Conservation (phyloP, 495 filamentous ascomycete species). For the Podospora bellae-mahoneyi region DNA sequence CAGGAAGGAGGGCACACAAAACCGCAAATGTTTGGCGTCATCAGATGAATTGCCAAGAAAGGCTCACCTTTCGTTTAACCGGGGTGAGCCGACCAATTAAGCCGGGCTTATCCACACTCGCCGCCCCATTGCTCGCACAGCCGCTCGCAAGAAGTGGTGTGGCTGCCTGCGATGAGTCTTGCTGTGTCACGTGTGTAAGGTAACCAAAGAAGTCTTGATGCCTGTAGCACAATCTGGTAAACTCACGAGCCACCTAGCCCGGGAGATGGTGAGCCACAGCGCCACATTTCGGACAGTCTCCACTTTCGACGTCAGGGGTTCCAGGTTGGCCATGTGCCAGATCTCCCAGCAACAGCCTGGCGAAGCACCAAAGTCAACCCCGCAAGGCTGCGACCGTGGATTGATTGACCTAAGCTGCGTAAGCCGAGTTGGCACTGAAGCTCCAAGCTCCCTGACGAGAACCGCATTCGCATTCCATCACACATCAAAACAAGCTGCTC, state of each 20-base stretch:
- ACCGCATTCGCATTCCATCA: not conserved
- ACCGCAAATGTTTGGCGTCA: slow-evolving; percentile 17
- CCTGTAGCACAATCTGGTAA: slow-evolving; percentile 15
- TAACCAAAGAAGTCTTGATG: not conserved
- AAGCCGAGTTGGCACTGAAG: slow-evolving; percentile 7
- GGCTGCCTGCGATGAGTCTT: slow-evolving; percentile 29
- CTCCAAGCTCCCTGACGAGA: not conserved
- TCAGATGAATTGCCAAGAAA: not conserved
- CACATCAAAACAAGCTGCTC: not conserved
- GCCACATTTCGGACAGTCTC: not conserved
- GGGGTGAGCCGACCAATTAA: slow-evolving; percentile 15
- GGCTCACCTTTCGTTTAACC: slow-evolving; percentile 10
- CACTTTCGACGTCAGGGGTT: slow-evolving; percentile 20
- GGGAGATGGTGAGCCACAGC: not conserved
- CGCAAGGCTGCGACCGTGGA: slow-evolving; percentile 30
- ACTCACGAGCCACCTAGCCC: slow-evolving; percentile 16
- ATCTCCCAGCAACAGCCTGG: slow-evolving; percentile 9
- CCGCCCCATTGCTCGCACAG: not conserved
- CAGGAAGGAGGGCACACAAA: slow-evolving; percentile 5
- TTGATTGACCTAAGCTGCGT: not conserved
- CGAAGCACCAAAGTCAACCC: slow-evolving; percentile 22
- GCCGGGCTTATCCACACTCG: not conserved
- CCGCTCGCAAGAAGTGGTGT: slow-evolving; percentile 16
- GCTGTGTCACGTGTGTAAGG: not conserved
- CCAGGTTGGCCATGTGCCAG: slow-evolving; percentile 10